Evolutionary conservation across 2,329 filamentous ascomycete species (phyloP).

Genomic region (Fusarium luffae): DNA sequence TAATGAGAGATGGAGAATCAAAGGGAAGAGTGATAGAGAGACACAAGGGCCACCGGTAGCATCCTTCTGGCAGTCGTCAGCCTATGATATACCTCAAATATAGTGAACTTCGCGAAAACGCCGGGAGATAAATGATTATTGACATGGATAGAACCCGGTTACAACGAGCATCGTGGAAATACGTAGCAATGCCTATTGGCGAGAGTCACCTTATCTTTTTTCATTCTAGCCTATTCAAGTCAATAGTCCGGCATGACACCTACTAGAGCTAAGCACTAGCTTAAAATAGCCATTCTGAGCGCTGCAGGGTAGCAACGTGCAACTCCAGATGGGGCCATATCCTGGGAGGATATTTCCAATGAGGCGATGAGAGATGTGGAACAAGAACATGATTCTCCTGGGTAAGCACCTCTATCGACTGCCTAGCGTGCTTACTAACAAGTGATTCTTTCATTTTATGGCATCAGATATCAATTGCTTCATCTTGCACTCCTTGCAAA

Average conservation of each 20-base stretch:
- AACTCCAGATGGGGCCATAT: neutral
- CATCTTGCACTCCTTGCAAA: rapidly evolving
- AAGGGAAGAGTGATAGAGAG: neutral
- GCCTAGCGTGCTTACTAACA: neutral
- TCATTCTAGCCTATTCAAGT: neutral
- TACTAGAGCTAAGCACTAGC: neutral
- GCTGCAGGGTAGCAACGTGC: neutral
- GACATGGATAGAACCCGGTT: rapidly evolving
- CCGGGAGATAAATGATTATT: neutral
- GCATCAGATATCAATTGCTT: neutral
- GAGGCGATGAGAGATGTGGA: neutral
- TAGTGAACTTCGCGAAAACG: neutral
- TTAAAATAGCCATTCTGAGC: neutral
- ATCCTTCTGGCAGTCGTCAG: neutral
- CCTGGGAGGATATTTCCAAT: neutral
- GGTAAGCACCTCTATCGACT: rapidly evolving
- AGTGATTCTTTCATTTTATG: rapidly evolving
- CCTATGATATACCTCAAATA: neutral
- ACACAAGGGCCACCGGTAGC: neutral
- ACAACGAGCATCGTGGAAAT: neutral
- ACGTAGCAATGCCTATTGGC: neutral
- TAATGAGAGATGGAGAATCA: rapidly evolving
- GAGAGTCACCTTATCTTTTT: rapidly evolving
- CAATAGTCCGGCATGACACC: neutral
- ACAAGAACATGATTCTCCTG: rapidly evolving